Evolutionary conservation across 495 filamentous ascomycete genomes (phyloP), one percentile per base, ranked within the genome.

Genomic region (Penicillium tannophilum): DNA sequence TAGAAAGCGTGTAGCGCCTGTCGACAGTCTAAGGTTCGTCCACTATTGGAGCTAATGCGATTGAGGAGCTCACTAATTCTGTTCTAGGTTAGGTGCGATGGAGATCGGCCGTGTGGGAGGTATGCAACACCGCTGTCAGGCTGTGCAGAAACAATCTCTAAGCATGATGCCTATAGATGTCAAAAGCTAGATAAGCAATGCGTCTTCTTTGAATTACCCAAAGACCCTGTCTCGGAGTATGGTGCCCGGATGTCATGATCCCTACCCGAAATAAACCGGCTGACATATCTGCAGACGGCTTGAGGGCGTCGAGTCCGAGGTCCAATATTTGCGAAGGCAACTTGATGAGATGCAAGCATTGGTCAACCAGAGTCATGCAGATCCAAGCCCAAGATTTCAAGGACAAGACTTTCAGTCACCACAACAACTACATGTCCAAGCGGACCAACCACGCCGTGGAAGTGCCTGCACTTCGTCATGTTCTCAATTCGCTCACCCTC

Each of bases 1-100:
- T 56, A 77, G 74, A 77, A 75, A 57, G 71, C 74, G 8, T 77
- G 74, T 54, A 67, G 67, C 56, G 58, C 71, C 41, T 77, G 74
- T 58, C 66, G 74, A 35, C 64, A 66, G 39, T 75, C 74, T 3
- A 77, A 77, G 61, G 74, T 73, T 41, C 46, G 61, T 17, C 16
- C 14, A 51, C 8, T 31, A 24, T 42, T 8, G 6, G 19, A 31
- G 43, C 31, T 23, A 23, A 17, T 52, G 1, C 11, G n/a, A 20
- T 19, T 43, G 20, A 12, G 17, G 11, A 23, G n/a, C 50, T 36
- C 28, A 42, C 26, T 61, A 26, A 66, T 49, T n/a, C 17, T 23
- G 1, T 49, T 36, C 10, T 42, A 77, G 74, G 69, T 77, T 16
- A 68, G 63, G 69, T 77, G 74, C 53, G 74, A 77, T 58, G 72